phyloP scores from a whole-genome alignment of 1,284 basidiomycete genomes.

The Sphagnurus paluster region DNA sequence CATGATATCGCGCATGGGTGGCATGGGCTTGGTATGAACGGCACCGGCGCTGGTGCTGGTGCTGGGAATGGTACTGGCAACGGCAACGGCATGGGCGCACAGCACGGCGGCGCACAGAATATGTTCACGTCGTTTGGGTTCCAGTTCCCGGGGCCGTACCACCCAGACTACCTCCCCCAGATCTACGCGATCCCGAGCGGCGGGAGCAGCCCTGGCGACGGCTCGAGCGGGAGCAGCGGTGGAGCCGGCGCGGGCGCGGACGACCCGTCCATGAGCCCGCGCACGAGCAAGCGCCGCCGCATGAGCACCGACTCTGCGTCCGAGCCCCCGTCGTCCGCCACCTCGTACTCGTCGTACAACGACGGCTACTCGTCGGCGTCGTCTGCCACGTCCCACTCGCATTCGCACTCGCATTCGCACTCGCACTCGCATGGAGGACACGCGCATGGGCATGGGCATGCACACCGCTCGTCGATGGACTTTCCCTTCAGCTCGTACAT shows the following conservation, averaged over 20 bases:
- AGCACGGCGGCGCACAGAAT: slow-evolving; percentile 28
- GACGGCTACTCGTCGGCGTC: slow-evolving; percentile 45
- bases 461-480: slow-evolving; percentile 60
- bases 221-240: slow-evolving; percentile 1
- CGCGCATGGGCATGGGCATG: too few species aligned
- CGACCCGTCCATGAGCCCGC: slow-evolving; percentile 34
- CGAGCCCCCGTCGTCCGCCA: slow-evolving; percentile 61
- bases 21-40: too few species aligned
- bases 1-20: too few species aligned
- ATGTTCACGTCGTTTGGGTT: slow-evolving; percentile 33
- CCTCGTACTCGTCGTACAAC: slow-evolving; percentile 52
- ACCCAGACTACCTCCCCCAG: slow-evolving; percentile 64
- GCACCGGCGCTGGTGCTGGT: too few species aligned
- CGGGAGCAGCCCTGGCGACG: slow-evolving; percentile 51
- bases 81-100: too few species aligned
- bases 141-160: slow-evolving; percentile 67
- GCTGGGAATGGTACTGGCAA: too few species aligned
- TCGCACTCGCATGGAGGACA: too few species aligned
- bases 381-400: slow-evolving; percentile 40
- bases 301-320: slow-evolving; percentile 74
- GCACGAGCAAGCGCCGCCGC: slow-evolving; percentile 62
- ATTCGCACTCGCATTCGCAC: too few species aligned
- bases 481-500: slow-evolving; percentile 54
- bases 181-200: slow-evolving; percentile 43
- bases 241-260: not conserved